These are phyloP conservation scores for Pleurotus sapidus DNA, from an alignment of 768 basidiomycete genomes.

Conservation along the genomic window DNA sequence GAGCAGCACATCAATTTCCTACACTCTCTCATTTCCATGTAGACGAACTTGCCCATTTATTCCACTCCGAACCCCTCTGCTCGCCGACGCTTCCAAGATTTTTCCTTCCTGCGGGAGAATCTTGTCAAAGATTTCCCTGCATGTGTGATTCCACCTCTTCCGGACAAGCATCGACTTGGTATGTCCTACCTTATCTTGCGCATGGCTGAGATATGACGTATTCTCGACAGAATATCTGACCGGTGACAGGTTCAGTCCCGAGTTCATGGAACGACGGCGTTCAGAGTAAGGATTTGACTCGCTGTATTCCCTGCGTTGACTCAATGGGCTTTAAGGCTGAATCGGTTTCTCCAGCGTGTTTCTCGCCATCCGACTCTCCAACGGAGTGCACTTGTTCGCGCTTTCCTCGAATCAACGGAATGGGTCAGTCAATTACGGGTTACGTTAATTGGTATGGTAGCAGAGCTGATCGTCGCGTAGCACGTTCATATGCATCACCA, in stretches of 20 bases:
- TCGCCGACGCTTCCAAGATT: conserved; percentile 94
- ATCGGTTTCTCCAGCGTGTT: conserved; percentile 88
- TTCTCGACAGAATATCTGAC: conserved; percentile 82
- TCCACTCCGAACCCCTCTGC: conserved; percentile 69
- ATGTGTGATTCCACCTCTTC: conserved; percentile 95
- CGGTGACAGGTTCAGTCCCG: conserved; percentile 94
- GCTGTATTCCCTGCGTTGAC: conserved; percentile 6
- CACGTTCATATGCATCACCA: conserved; percentile 98
- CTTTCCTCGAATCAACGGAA: conserved; percentile 97
- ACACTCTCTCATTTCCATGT: conserved; percentile 10
- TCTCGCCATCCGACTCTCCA: conserved; percentile 94
- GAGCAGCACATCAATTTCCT: background rate
- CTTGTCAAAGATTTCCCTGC: conserved; percentile 92
- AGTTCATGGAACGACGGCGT: conserved; percentile 93
- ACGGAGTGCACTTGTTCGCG: conserved; percentile 84
- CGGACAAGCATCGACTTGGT: conserved; percentile 97
- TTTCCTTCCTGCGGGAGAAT: conserved; percentile 89
- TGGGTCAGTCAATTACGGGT: conserved; percentile 62
- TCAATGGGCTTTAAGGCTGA: conserved; percentile 52
- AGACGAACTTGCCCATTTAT: conserved; percentile 93
- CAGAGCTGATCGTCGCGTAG: conserved; percentile 35
- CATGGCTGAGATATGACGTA: background rate
- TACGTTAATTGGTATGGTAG: background rate
- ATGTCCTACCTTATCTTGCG: conserved; percentile 22
- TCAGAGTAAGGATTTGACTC: conserved; percentile 59